Conservation (phyloP, 495 filamentous ascomycete genomes). For the Aspergillus kassunensis region DNA sequence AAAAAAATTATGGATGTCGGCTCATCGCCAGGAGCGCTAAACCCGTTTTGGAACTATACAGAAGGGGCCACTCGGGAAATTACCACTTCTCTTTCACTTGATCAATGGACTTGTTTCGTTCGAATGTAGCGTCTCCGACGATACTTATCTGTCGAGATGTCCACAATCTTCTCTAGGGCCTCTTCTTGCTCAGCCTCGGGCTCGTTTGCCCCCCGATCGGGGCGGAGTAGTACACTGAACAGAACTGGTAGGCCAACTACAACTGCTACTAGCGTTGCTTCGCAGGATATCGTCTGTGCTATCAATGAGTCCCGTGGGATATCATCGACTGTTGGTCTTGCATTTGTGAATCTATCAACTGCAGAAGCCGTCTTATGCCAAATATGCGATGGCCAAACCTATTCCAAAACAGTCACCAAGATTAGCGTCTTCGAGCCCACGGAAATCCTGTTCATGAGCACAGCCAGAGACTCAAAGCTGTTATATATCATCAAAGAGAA, state of each 20-base stretch:
- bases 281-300: constrained; percentile 84
- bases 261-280: constrained; percentile 64
- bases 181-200: constrained; percentile 15
- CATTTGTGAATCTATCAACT: constrained; percentile 81
- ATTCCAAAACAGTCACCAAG: constrained; percentile 79
- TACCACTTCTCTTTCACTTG: background rate
- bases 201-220: constrained; percentile 26
- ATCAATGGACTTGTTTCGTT: background rate
- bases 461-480: constrained; percentile 74
- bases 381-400: constrained; percentile 85
- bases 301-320: constrained; percentile 83
- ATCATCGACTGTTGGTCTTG: constrained; percentile 82
- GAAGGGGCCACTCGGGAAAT: constrained; percentile 25
- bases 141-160: constrained; percentile 6
- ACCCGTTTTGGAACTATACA: constrained; percentile 21
- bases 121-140: no score
- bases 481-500: constrained; percentile 69
- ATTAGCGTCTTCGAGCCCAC: constrained; percentile 73
- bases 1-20: constrained; percentile 9
- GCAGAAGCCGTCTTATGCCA: constrained; percentile 82
- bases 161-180: constrained; percentile 11
- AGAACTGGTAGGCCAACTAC: constrained; percentile 49
- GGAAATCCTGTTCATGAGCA: constrained; percentile 67
- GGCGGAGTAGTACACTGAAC: constrained; percentile 37
- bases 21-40: constrained; percentile 27